Conservation (phyloP, 495 filamentous ascomycete species). For the Xylaria intraflava region DNA sequence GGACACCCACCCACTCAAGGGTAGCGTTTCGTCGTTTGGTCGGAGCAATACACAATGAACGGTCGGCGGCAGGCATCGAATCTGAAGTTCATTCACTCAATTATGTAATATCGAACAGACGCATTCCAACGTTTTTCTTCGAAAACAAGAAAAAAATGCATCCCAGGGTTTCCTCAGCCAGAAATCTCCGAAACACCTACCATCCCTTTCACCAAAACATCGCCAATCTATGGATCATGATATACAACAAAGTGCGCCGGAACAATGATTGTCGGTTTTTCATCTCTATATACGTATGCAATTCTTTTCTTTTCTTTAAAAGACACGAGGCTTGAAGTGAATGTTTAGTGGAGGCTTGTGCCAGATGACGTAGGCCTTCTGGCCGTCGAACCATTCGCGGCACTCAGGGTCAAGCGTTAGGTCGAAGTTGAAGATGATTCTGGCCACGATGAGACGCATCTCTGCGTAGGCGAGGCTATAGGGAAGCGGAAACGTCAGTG, state of each 20-base stretch:
- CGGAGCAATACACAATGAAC: too few species aligned
- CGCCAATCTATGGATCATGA: background rate
- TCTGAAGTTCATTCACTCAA: too few species aligned
- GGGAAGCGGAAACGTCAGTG: background rate
- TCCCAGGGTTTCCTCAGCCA: background rate
- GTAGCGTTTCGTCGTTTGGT: too few species aligned
- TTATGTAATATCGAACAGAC: too few species aligned
- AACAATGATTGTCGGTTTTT: conserved; percentile 5
- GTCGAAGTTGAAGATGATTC: conserved; percentile 44
- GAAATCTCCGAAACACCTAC: background rate
- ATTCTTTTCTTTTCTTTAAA: conserved; percentile 1
- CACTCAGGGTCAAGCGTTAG: conserved; percentile 35
- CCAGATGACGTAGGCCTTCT: conserved; percentile 33
- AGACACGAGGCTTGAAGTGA: conserved; percentile 21
- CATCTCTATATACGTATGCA: too few species aligned
- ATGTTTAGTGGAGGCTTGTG: conserved; percentile 30
- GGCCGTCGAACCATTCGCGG: conserved; percentile 25
- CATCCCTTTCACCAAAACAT: background rate
- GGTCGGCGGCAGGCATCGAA: too few species aligned
- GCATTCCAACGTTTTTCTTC: too few species aligned
- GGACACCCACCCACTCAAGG: too few species aligned
- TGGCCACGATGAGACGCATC: conserved; percentile 42
- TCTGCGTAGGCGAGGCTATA: conserved; percentile 39
- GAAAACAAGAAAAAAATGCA: too few species aligned
- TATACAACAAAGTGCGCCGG: conserved; percentile 5